phyloP scores from a whole-genome alignment of 208 protist species.

The Leishmania braziliensis region DNA sequence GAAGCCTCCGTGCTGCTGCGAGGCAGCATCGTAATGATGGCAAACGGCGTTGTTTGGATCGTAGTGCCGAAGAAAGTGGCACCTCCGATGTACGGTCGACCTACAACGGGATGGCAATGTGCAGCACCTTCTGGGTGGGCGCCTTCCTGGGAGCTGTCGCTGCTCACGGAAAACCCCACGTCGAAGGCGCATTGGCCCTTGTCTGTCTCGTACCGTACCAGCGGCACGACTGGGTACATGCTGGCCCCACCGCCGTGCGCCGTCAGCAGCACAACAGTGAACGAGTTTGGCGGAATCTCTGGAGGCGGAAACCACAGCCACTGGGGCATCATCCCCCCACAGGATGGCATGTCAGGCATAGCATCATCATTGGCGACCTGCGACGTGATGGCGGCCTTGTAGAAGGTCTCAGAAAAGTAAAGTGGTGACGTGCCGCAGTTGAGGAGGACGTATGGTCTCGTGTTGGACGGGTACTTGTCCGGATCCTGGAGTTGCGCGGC shows the following conservation, averaged over 20 bases:
- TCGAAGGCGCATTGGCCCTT: constrained; percentile 41
- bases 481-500: constrained; percentile 20
- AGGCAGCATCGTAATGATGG: constrained; percentile 27
- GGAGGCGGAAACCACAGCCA: constrained; percentile 56
- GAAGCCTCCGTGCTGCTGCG: background rate
- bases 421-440: constrained; percentile 51
- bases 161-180: constrained; percentile 9
- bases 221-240: background rate
- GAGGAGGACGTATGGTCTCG: constrained; percentile 32
- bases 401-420: constrained; percentile 37
- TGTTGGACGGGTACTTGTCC: constrained; percentile 2
- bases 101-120: constrained; percentile 16
- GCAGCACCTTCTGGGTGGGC: background rate
- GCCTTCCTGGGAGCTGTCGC: background rate
- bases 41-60: constrained; percentile 16
- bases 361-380: background rate
- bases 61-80: constrained; percentile 6
- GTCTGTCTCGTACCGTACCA: constrained; percentile 43
- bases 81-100: constrained; percentile 13
- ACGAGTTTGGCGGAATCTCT: constrained; percentile 41
- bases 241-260: background rate
- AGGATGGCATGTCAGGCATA: background rate
- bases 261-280: constrained; percentile 35
- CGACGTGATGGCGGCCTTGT: constrained; percentile 3
- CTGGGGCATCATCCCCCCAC: constrained; percentile 8